phyloP scores from a whole-genome alignment of 495 filamentous ascomycete species.

The Xylaria palmicola region DNA sequence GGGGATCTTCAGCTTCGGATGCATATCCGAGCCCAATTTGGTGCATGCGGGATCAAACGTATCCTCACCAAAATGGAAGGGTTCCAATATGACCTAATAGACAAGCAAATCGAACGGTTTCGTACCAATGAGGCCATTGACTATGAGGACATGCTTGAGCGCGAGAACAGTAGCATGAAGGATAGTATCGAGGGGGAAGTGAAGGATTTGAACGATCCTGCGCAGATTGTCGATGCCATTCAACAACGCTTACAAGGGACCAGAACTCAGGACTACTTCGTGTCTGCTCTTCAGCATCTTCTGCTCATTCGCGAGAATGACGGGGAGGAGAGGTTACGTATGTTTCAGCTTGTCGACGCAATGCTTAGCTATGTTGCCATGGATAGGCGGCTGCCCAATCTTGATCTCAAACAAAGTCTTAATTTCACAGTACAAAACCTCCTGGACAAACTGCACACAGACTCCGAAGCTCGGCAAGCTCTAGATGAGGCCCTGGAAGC shows the following conservation, averaged over 20 bases:
- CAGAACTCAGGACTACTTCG: constrained; percentile 89
- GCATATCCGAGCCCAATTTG: constrained; percentile 95
- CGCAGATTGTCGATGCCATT: constrained; percentile 92
- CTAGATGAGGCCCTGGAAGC: constrained; percentile 87
- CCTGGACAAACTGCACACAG: constrained; percentile 92
- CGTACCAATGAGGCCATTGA: constrained; percentile 93
- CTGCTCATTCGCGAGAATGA: constrained; percentile 91
- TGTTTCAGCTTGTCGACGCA: constrained; percentile 97
- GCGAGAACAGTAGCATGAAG: constrained; percentile 85
- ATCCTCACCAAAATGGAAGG: constrained; percentile 96
- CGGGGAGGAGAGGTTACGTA: constrained; percentile 84
- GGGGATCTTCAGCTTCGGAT: constrained; percentile 85
- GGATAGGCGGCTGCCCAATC: constrained; percentile 92
- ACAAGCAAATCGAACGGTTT: constrained; percentile 96
- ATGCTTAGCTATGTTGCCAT: constrained; percentile 99
- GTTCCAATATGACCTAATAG: constrained; percentile 97
- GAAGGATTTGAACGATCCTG: constrained; percentile 91
- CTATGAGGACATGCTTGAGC: constrained; percentile 94
- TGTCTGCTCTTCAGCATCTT: constrained; percentile 92
- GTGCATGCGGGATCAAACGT: constrained; percentile 90
- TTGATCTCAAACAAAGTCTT: constrained; percentile 95
- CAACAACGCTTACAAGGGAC: constrained; percentile 80
- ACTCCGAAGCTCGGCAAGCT: constrained; percentile 87
- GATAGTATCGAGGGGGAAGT: constrained; percentile 87
- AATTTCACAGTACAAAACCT: constrained; percentile 96